Percentiles rank a stretch among this genome's conserved stretches.
Evolutionary conservation across 1,139 yeast genomes (phyloP).

Genomic region (Pichia sp.): DNA sequence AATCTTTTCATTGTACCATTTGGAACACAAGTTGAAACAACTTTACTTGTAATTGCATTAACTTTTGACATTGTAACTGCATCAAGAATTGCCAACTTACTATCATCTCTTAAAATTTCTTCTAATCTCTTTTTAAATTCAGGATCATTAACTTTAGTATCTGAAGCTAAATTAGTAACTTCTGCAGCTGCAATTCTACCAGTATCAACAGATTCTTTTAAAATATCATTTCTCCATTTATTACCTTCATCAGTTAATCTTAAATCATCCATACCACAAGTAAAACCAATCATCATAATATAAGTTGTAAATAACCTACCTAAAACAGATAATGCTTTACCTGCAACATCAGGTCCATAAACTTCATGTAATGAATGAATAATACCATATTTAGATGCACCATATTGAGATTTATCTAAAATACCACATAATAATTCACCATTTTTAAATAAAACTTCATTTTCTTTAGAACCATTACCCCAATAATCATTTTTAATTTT

Average conservation of each 20-base stretch:
- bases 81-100: conserved; percentile 87
- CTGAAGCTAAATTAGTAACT: conserved; percentile 72
- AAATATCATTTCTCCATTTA: conserved; percentile 75
- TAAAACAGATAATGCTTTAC: conserved; percentile 78
- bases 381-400: conserved; percentile 95
- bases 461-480: conserved; percentile 80
- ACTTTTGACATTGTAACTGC: conserved; percentile 95
- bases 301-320: conserved; percentile 94
- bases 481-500: conserved; percentile 93
- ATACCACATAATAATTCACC: conserved; percentile 92
- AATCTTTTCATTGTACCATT: conserved; percentile 92
- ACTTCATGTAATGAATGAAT: conserved; percentile 95
- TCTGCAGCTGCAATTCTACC: conserved; percentile 93
- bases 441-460: conserved; percentile 73
- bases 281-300: conserved; percentile 86
- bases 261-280: conserved; percentile 99
- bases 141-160: conserved; percentile 51
- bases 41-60: conserved; percentile 84
- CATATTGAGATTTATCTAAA: conserved; percentile 95
- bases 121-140: conserved; percentile 84
- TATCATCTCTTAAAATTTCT: conserved; percentile 90
- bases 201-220: conserved; percentile 67
- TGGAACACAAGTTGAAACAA: conserved; percentile 91
- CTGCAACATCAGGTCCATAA: conserved; percentile 87
- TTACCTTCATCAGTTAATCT: conserved; percentile 90